Base-by-base conservation (phyloP, 179 eudicot species). In the Beta corolliflora region DNA sequence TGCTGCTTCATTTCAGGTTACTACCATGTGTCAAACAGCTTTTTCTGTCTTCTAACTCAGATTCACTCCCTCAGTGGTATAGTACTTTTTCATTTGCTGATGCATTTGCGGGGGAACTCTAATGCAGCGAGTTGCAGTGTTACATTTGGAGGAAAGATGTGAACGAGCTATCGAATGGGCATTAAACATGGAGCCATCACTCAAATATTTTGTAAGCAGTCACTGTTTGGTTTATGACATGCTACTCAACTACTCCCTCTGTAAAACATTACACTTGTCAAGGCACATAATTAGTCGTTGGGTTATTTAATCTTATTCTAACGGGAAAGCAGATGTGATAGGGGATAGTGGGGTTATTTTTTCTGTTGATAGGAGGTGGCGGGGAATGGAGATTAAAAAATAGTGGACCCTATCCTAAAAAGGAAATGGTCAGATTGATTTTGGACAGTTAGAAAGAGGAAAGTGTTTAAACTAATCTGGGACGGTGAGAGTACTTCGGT, bases 1-100 rank as follows among this genome's bases (percentile, higher is more conserved):
- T 89, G 99, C 99, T 55, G 99, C 98, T 79, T 92, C 98, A 61
- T 96, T 96, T 86, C 99, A 96, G 97, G 99, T 94, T 83, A 74
- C 29, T 50, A 48, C 54, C 53, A 45, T 75, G 14, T 54, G 16
- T 16, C 55, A 44, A 14, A 64, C 48, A 44, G 31, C 48, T 31
- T 25, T 67, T 71, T 60, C 50, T 44, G 19, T 69, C 59, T n/a
- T 21, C 25, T n/a, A 48, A 6, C 11, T 10, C 9, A 12, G 50
- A 67, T 46, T 56, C 29, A 31, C 55, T 76, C 53, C 31, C 80
- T 65, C 18, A 48, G 55, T 2, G 77, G 29, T 31, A 50, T 41
- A 50, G 44, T 60, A n/a, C 44, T n/a, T 3, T 46, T 69, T 21
- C 50, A 44, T 72, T 76, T 15, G 75, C 54, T 74, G 72, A 79